These are phyloP conservation scores for Entophlyctis luteolus DNA, from an alignment of 192 early-diverging fungal species.

Conservation along the genomic window DNA sequence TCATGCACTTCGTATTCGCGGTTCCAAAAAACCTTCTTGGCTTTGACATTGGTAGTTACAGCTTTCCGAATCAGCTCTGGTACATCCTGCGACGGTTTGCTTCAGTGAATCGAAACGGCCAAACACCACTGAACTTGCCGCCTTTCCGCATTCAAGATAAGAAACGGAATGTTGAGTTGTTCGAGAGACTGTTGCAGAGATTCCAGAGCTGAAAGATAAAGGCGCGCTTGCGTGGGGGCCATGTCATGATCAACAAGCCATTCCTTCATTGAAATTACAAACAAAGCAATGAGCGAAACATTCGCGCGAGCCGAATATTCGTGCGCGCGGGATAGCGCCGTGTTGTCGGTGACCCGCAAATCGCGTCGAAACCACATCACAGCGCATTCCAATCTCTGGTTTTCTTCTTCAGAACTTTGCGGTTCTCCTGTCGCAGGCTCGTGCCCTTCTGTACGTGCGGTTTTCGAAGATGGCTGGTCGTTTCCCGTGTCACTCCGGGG, in stretches of 20 bases:
- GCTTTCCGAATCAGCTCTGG: too few relatives aligned
- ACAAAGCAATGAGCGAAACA: conserved; percentile 43
- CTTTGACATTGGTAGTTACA: conserved; percentile 22
- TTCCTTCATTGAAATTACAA: conserved; percentile 53
- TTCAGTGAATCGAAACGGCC: too few relatives aligned
- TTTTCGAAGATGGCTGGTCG: neutral
- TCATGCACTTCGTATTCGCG: conserved; percentile 58
- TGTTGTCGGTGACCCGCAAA: conserved; percentile 28
- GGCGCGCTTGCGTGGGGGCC: conserved; percentile 51
- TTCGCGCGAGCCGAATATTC: neutral
- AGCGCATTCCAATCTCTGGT: neutral
- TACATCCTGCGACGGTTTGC: too few relatives aligned
- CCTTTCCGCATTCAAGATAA: conserved; percentile 36
- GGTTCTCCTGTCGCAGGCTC: neutral
- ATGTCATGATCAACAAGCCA: conserved; percentile 48
- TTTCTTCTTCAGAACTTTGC: neutral
- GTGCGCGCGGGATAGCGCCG: conserved; percentile 12
- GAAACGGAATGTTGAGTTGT: conserved; percentile 45
- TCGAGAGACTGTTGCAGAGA: conserved; percentile 34
- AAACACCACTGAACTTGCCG: too few relatives aligned
- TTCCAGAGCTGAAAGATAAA: conserved; percentile 46
- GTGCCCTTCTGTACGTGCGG: neutral
- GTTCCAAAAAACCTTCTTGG: conserved; percentile 50
- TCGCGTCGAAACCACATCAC: conserved; percentile 26
- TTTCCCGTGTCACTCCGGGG: neutral